Evolutionary conservation across 768 basidiomycete species (phyloP).

Genomic region (Astraeus odoratus): DNA sequence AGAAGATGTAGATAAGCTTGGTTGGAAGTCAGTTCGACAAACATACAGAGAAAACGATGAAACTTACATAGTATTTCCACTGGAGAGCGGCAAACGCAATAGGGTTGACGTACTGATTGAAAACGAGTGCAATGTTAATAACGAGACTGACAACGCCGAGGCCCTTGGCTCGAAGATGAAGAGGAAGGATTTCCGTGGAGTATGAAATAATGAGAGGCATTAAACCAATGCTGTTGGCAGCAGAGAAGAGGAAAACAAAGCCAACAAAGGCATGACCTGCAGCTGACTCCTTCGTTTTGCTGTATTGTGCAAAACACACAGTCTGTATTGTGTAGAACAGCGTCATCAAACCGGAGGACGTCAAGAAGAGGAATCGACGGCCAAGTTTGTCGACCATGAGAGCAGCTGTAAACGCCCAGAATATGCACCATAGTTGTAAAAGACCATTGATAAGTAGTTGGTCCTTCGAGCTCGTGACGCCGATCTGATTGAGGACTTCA

Average conservation of each 20-base stretch:
- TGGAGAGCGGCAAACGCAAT: conserved; percentile 55
- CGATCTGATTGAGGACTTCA: conserved; percentile 62
- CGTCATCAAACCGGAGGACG: conserved; percentile 51
- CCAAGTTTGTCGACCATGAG: conserved; percentile 59
- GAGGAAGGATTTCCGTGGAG: conserved; percentile 86
- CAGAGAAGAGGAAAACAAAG: conserved; percentile 81
- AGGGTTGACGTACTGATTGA: conserved; percentile 87
- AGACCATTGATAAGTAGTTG: conserved; percentile 84
- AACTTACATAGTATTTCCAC: conserved; percentile 72
- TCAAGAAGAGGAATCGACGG: conserved; percentile 64
- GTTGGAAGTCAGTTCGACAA: background rate
- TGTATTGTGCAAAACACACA: conserved; percentile 53
- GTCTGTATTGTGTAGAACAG: conserved; percentile 66
- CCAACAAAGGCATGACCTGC: conserved; percentile 72
- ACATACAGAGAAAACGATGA: background rate
- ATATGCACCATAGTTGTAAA: conserved; percentile 76
- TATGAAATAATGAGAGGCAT: conserved; percentile 83
- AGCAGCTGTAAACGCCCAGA: conserved; percentile 52
- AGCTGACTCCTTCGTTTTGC: conserved; percentile 29
- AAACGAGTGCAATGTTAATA: conserved; percentile 74
- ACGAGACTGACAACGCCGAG: conserved; percentile 76
- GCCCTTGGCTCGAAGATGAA: conserved; percentile 77
- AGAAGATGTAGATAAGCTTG: conserved; percentile 62
- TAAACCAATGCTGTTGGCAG: conserved; percentile 75
- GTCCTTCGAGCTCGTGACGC: conserved; percentile 51